Evolutionary conservation across 495 filamentous ascomycete species (phyloP), one percentile per base, ranked within the genome.

Genomic region (Paragyromitra xinjiangensis): DNA sequence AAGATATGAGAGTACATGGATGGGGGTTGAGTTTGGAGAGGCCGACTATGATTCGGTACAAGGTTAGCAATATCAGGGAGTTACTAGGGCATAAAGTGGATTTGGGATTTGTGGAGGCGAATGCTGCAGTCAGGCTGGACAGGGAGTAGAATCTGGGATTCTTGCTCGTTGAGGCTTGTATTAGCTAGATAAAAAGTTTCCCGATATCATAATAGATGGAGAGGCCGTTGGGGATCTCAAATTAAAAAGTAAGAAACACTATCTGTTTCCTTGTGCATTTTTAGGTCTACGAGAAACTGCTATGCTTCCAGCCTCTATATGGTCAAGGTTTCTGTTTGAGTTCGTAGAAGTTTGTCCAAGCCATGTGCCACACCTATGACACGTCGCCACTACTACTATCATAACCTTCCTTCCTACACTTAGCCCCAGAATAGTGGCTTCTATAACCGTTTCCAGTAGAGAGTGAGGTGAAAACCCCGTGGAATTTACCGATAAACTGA

Each of bases 21-120:
- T 98, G 92, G 89, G 94, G 94, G 26, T 85, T 97, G 84, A 92
- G 89, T 86, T 84, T 98, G 83, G 95, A 98, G 87, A 85, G 95
- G 81, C 95, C 95, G 59, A 99, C 95, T 8, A 99, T 98, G 95
- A 99, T 99, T 82, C 95, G 97, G 82, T 95, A 95, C 81, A 91
- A 87, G 63, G 92, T 94, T 77, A 88, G 85, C 67, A 95, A 95
- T 81, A 95, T 95, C 79, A 90, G 93, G 82, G 93, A 95, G 83
- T 86, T 96, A 69, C 85, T 95, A 51, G 93, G 93, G 6, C 93
- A 95, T 85, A 93, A 93, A 83, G 91, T 95, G 58, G 91, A 95
- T 83, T 85, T 95, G 73, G 88, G 90, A 82, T 92, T 94, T 83
- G 90, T 95, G 61, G 90, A 94, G 84, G 90, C 85, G 73, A 95